Percentiles rank a stretch among this genome's conserved stretches.
phyloP scores from a whole-genome alignment of 2,329 filamentous ascomycete species.

The Beauveria pseudobassiana region DNA sequence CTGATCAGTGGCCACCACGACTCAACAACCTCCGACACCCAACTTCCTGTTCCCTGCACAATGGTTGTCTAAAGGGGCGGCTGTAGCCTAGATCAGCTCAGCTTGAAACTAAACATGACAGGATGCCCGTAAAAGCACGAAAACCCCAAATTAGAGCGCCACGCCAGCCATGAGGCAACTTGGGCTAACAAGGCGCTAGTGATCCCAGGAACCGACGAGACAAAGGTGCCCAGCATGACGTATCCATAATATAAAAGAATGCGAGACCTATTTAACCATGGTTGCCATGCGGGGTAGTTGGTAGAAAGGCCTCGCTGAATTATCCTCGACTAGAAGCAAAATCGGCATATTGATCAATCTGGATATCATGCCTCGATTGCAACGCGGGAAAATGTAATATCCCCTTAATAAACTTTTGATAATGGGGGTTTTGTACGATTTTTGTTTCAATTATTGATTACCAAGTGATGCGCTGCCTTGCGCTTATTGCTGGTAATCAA shows the following conservation, averaged over 20 bases:
- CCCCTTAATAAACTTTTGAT: constrained; percentile 6
- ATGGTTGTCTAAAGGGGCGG: not conserved
- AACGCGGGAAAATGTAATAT: not conserved
- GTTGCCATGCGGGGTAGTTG: constrained; percentile 3
- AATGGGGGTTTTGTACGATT: not conserved
- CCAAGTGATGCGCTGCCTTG: not conserved
- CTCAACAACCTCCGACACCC: not conserved
- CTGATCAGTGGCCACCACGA: too few species aligned
- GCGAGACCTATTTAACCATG: not conserved
- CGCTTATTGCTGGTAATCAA: not conserved
- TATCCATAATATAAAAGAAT: constrained; percentile 7
- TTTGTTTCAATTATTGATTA: not conserved
- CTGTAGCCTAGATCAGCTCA: not conserved
- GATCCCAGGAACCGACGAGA: not conserved
- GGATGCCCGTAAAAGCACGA: not conserved
- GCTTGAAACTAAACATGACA: not conserved
- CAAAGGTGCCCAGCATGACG: not conserved
- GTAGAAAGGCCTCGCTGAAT: not conserved
- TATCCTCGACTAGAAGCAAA: not conserved
- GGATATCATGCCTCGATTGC: not conserved
- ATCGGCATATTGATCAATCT: not conserved
- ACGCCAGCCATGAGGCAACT: not conserved
- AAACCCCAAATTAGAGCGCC: not conserved
- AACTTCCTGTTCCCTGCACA: not conserved
- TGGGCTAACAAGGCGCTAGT: not conserved